Evolutionary conservation across 352 stramenopile species (phyloP), one percentile per base, ranked within the genome.

Genomic region (Thalassiosira exigua): DNA sequence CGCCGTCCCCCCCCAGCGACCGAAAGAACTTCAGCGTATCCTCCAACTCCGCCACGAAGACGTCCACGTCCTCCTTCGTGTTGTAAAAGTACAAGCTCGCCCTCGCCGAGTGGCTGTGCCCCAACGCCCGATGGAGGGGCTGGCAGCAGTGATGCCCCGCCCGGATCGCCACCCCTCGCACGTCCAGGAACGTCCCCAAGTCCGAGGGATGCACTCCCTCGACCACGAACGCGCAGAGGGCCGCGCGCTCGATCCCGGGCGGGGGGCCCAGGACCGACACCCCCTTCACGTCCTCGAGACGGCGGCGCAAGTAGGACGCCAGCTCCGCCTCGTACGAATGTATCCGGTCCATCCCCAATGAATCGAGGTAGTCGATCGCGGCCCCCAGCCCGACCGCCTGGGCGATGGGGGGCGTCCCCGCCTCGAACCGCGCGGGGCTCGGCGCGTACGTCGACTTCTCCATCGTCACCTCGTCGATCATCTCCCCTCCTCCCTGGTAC

Each of bases 51-150:
- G 44, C 52, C 42, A 89, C 64, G 58, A 85, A 87, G 7, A 56
- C 42, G 67, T 86, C 74, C 4, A 93, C 84, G 72, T 91, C 89
- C 62, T 95, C 81, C 81, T 95, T 93, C 3, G 88, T 95, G 71
- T 96, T 96, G 90, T 96, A 96, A 81, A 96, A 88, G 59, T 96
- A 95, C 3, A 94, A 73, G 79, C 90, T 95, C 0, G 92, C 93
- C 46, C 93, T 60, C 4, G 92, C 76, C 41, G 90, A 95, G 75
- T 94, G 91, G 58, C 82, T 90, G 52, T 91, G 88, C 33, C 89
- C 90, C 22, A 95, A 84, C 77, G 54, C 36, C 19, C 75, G 54
- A 85, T 96, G 94, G 52, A 97, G 80, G 7, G 94, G 92, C 80
- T 97, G 92, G 68, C 86, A 92, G 79, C 91, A 96, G 75, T 96